phyloP scores from a whole-genome alignment of 352 stramenopile genomes.

The Phytophthora constricta region DNA sequence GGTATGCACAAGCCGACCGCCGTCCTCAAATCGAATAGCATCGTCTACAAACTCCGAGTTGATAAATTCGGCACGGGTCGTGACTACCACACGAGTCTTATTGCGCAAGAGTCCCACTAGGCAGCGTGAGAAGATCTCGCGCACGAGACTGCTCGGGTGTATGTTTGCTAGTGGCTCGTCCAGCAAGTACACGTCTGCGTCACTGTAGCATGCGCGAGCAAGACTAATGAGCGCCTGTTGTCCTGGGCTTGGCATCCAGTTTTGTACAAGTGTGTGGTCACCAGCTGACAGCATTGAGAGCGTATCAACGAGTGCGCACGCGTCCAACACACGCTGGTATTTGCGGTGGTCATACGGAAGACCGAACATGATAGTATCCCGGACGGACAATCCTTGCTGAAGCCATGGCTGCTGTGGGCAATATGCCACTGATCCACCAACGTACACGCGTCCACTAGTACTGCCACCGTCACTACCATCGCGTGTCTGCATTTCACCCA shows the following conservation, averaged over 20 bases:
- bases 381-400: constrained; percentile 72
- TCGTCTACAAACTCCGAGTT: constrained; percentile 65
- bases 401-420: constrained; percentile 94
- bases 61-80: constrained; percentile 72
- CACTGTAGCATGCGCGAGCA: constrained; percentile 87
- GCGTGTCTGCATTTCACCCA: constrained; percentile 95
- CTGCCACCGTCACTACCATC: constrained; percentile 30
- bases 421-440: constrained; percentile 82
- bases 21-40: constrained; percentile 61
- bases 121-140: constrained; percentile 89
- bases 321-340: constrained; percentile 81
- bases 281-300: constrained; percentile 78
- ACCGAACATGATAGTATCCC: constrained; percentile 95
- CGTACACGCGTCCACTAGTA: constrained; percentile 48
- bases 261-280: constrained; percentile 84
- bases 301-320: constrained; percentile 82
- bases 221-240: constrained; percentile 82
- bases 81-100: constrained; percentile 77
- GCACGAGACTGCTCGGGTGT: constrained; percentile 61
- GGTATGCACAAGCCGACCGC: constrained; percentile 49
- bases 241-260: constrained; percentile 65
- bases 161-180: constrained; percentile 63
- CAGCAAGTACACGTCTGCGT: constrained; percentile 77
- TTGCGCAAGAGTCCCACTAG: constrained; percentile 64
- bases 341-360: constrained; percentile 66